Evolutionary conservation across 441 rosid genomes (phyloP), one percentile per base, ranked within the genome.

Genomic region (Viola pubescens): DNA sequence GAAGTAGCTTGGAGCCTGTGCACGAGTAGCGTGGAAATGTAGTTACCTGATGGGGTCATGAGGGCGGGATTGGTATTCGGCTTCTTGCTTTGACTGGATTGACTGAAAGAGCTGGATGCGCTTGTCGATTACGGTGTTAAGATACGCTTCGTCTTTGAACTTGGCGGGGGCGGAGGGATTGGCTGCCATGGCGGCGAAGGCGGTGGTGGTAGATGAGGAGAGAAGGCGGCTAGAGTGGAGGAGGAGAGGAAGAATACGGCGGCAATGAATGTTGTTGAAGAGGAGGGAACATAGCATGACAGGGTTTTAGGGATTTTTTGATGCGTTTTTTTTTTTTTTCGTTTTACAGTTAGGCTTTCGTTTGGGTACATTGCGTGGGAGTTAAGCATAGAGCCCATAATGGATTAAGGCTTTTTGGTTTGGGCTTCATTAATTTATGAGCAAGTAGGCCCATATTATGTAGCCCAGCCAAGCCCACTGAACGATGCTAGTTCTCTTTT

Each of bases 11-110:
- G 12, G 11, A 7, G 3, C 5, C 26, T 4, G 4, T 13, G 45
- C 5, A 49, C 7, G 48, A 54, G 12, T 34, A 37, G 0, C 8
- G 6, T 2, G 37, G 11, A 16, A 26, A 26, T 2, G 4, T 37
- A 38, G 42, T 8, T 73, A 89, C 97, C 82, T 84, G 82, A 94
- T 87, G 16, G 86, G 77, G 55, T 89, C 97, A 48, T 79, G 89
- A 0, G 88, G 78, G 5, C 82, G 77, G 44, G 91, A 82, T 57
- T 77, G 76, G 9, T 83, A 77, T 26, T 75, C 81, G 52, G 79
- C 68, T 46, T 76, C 79, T 63, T 87, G 97, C 59, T 78, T 67
- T 0, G 91, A 70, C 66, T 84, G 84, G 70, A 91, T 75, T 63
- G 80, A 60, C 79, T 85, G 78, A 69, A 94, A 94, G 60, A 87